These are phyloP conservation scores for Tuber aestivum DNA, from an alignment of 495 filamentous ascomycete genomes.

Conservation along the genomic window DNA sequence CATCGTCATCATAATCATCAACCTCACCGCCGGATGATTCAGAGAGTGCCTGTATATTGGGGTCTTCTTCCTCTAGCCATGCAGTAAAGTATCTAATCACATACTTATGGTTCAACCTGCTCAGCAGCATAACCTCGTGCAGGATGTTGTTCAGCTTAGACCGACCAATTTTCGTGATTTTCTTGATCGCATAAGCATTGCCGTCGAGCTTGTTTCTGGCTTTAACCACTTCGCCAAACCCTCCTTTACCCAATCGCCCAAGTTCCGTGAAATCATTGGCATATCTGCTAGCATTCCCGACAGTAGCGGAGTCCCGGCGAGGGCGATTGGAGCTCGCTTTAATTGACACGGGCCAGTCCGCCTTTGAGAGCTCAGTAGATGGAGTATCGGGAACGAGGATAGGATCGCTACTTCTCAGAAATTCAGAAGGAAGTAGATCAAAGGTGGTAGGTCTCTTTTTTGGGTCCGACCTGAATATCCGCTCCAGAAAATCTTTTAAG, in stretches of 20 bases:
- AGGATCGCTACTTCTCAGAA: conserved; percentile 60
- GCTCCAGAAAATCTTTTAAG: conserved; percentile 68
- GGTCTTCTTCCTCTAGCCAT: conserved; percentile 68
- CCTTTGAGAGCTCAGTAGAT: conserved; percentile 31
- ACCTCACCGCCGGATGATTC: conserved; percentile 15
- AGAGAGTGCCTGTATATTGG: conserved; percentile 32
- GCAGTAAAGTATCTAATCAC: conserved; percentile 94
- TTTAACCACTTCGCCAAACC: conserved; percentile 95
- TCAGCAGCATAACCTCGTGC: conserved; percentile 85
- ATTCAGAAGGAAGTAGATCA: conserved; percentile 82
- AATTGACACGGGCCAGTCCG: conserved; percentile 23
- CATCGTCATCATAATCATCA: conserved; percentile 20
- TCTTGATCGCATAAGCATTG: conserved; percentile 91
- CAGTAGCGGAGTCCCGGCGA: conserved; percentile 49
- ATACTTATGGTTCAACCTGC: conserved; percentile 86
- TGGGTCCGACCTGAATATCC: conserved; percentile 73
- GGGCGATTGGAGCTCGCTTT: conserved; percentile 43
- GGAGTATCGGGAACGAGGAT: conserved; percentile 36
- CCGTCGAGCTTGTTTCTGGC: conserved; percentile 90
- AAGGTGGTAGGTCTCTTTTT: conserved; percentile 84
- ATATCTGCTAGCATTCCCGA: conserved; percentile 50
- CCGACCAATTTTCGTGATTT: conserved; percentile 77
- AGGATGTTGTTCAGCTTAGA: conserved; percentile 76
- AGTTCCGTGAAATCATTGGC: conserved; percentile 82
- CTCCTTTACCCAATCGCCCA: conserved; percentile 81